Conservation (phyloP, 2,329 filamentous ascomycete genomes). For the Xylaria sp. region DNA sequence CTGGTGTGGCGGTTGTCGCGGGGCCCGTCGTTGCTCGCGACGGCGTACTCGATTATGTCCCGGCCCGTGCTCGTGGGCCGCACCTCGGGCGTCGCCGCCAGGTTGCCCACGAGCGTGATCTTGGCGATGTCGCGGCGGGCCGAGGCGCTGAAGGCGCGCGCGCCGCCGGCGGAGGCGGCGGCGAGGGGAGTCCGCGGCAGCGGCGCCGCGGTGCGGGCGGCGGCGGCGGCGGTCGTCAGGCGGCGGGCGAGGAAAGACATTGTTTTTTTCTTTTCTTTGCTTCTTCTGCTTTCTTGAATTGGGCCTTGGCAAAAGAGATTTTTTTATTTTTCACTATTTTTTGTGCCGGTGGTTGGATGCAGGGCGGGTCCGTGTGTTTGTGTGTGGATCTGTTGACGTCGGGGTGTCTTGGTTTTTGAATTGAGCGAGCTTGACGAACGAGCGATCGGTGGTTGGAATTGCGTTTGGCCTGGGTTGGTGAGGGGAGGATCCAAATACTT, state of each 20-base stretch:
- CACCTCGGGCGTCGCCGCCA: constrained; percentile 78
- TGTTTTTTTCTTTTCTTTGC: constrained; percentile 39
- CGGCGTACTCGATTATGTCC: constrained; percentile 75
- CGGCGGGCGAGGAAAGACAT: constrained; percentile 57
- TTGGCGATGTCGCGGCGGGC: constrained; percentile 68
- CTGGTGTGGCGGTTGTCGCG: constrained; percentile 74
- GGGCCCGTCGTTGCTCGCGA: constrained; percentile 70
- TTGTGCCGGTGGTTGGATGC: too few species aligned
- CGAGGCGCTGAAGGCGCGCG: constrained; percentile 78
- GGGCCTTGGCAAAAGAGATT: too few species aligned
- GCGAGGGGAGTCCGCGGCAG: constrained; percentile 40
- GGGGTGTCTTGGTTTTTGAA: too few species aligned
- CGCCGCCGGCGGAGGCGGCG: constrained; percentile 39
- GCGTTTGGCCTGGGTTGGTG: too few species aligned
- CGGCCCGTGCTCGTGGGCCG: constrained; percentile 66
- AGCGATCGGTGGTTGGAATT: too few species aligned
- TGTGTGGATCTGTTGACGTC: too few species aligned
- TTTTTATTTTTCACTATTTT: too few species aligned
- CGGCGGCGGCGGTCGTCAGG: constrained; percentile 52
- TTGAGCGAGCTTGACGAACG: too few species aligned
- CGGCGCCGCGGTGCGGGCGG: too few species aligned
- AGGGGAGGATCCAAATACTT: too few species aligned
- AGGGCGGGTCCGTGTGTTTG: too few species aligned
- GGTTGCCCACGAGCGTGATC: constrained; percentile 84
- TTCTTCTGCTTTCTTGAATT: too few species aligned